Evolutionary conservation across 2,329 filamentous ascomycete species (phyloP).

Genomic region (Cordyceps javanica): DNA sequence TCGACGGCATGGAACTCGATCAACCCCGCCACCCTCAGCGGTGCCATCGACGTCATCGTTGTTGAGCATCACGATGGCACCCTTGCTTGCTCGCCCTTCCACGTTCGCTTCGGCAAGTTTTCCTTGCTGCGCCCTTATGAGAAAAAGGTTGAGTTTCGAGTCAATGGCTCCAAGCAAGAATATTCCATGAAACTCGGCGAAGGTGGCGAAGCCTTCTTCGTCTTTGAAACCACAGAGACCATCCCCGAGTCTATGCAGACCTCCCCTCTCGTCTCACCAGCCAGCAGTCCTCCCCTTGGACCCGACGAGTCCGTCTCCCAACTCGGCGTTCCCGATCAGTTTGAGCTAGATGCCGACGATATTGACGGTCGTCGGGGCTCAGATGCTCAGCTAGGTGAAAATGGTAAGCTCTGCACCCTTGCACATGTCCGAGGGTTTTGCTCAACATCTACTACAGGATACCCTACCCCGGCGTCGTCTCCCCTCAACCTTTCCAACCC

Average conservation of each 20-base stretch:
- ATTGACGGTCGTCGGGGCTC: not conserved
- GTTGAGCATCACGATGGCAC: conserved; percentile 91
- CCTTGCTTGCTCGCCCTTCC: conserved; percentile 90
- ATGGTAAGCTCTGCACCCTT: conserved; percentile 22
- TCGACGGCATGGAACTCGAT: conserved; percentile 99
- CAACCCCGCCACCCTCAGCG: conserved; percentile 94
- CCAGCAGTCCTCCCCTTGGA: conserved; percentile 68
- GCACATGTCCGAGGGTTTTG: not conserved
- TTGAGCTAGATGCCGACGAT: conserved; percentile 53
- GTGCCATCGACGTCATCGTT: conserved; percentile 97
- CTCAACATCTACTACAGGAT: conserved; percentile 27
- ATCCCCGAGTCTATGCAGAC: conserved; percentile 94
- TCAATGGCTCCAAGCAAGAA: conserved; percentile 86
- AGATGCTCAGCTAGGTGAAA: conserved; percentile 24
- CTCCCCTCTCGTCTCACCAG: conserved; percentile 85
- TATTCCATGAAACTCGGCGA: conserved; percentile 99
- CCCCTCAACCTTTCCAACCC: conserved; percentile 33
- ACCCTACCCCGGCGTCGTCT: conserved; percentile 47
- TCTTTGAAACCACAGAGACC: conserved; percentile 88
- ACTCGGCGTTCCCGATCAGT: conserved; percentile 62
- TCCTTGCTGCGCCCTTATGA: conserved; percentile 89
- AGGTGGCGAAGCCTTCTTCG: conserved; percentile 96
- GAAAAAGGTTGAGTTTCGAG: conserved; percentile 97
- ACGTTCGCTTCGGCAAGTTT: conserved; percentile 98
- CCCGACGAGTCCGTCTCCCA: conserved; percentile 25